These are phyloP conservation scores for Cystobasidiaceae sp. DNA, from an alignment of 1,284 basidiomycete genomes.

Conservation along the genomic window DNA sequence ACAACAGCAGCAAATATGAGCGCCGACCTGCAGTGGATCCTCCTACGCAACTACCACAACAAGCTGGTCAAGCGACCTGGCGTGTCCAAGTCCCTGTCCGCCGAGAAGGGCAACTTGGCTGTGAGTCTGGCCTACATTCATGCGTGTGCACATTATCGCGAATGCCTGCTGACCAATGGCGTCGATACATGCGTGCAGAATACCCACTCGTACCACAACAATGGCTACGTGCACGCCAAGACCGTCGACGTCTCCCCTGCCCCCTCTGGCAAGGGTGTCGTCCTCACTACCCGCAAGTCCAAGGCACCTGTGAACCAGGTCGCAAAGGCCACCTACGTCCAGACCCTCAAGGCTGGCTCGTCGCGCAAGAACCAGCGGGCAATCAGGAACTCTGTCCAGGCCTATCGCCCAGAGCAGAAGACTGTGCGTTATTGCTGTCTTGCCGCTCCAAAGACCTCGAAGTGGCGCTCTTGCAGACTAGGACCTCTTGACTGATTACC, in stretches of 20 bases:
- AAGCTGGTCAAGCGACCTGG: constrained; percentile 27
- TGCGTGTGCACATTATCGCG: background rate
- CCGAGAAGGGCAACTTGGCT: constrained; percentile 29
- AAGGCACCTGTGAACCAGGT: constrained; percentile 3
- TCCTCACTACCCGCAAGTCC: constrained; percentile 26
- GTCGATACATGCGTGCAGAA: background rate
- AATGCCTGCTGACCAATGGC: background rate
- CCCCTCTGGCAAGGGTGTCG: constrained; percentile 24
- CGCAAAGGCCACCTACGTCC: constrained; percentile 12
- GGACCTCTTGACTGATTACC: background rate
- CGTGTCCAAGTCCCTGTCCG: constrained; percentile 16
- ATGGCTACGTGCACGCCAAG: constrained; percentile 28
- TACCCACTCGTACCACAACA: constrained; percentile 29
- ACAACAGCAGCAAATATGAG: background rate
- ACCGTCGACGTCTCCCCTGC: constrained; percentile 25
- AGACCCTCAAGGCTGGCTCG: constrained; percentile 15
- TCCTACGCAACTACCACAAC: constrained; percentile 22
- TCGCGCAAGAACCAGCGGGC: constrained; percentile 15
- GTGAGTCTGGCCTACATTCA: background rate
- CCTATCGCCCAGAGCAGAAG: constrained; percentile 21
- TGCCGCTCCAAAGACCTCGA: background rate
- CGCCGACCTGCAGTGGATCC: constrained; percentile 27
- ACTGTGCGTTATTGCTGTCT: constrained; percentile 7
- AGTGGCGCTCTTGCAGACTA: background rate
- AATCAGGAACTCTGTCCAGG: constrained; percentile 2